Evolutionary conservation across 306 rosid species (phyloP), one percentile per base, ranked within the genome.

Genomic region (Biancaea sappan): DNA sequence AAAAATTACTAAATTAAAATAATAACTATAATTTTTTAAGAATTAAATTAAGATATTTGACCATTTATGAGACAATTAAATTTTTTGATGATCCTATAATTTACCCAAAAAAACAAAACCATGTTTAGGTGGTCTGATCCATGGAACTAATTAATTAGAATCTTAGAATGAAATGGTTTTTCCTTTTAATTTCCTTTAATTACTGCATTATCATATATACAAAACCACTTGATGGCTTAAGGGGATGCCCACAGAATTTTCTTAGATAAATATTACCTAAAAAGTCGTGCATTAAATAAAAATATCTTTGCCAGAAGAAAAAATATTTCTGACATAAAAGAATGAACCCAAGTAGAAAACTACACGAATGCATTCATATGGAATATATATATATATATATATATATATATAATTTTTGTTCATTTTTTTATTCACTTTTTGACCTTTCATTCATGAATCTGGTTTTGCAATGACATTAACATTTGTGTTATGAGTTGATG

Each of bases 401-500:
- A n/a, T n/a, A n/a, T n/a, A n/a, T n/a, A n/a, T n/a, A n/a, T n/a
- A n/a, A n/a, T n/a, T n/a, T 4, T 58, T 74, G 61, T 15, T 56
- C 11, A 50, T 34, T 50, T 62, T 80, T n/a, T 57, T 58, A 35
- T 31, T 50, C 73, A 6, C 37, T 69, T 68, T 72, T 62, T 47
- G 62, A 11, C 44, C 8, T 64, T 68, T 81, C n/a, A n/a, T n/a
- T 67, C 81, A 71, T 58, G 66, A 78, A 66, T 62, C 50, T 74
- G 63, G 19, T 77, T 73, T 67, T 1, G 14, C 14, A 68, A 72
- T 77, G 80, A 80, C 26, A 32, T 60, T 26, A 77, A 85, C 82
- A 85, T 75, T 70, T 79, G 82, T 69, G 79, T 60, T 61, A 35
- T 64, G 71, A 76, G 79, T 77, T 67, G 44, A 15, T 79, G 80